These are phyloP conservation scores for Hypoxylon perforatum DNA, from an alignment of 495 filamentous ascomycete genomes.

Conservation along the genomic window DNA sequence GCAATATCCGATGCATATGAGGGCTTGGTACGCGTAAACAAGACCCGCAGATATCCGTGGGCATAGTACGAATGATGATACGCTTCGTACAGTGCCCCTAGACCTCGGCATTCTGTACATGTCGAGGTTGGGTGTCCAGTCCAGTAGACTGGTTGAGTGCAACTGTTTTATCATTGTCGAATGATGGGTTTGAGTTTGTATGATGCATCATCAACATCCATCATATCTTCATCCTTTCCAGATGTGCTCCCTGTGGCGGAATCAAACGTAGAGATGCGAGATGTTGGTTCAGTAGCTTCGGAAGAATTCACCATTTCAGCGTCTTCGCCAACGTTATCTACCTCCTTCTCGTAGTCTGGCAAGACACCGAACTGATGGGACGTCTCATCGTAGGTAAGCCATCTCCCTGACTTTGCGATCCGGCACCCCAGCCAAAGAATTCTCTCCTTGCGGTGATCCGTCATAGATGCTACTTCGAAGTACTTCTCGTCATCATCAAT, in stretches of 20 bases:
- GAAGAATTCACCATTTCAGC: conserved; percentile 35
- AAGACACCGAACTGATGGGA: conserved; percentile 48
- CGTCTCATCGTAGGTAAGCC: conserved; percentile 49
- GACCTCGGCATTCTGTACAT: too few relatives aligned
- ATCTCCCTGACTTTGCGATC: conserved; percentile 59
- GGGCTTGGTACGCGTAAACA: too few relatives aligned
- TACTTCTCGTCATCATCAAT: conserved; percentile 82
- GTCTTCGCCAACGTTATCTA: conserved; percentile 32
- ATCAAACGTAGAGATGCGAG: conserved; percentile 30
- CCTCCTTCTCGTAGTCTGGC: conserved; percentile 34
- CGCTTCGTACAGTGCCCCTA: too few relatives aligned
- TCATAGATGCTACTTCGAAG: conserved; percentile 74
- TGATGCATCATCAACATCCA: conserved; percentile 36
- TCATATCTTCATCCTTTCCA: conserved; percentile 40
- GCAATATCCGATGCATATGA: background rate
- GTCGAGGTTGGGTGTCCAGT: background rate
- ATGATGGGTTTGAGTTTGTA: conserved; percentile 36
- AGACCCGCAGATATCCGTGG: too few relatives aligned
- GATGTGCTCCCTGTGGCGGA: conserved; percentile 21
- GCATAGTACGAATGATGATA: too few relatives aligned
- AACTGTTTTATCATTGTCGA: conserved; percentile 20
- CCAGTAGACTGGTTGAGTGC: background rate
- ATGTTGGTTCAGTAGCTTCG: conserved; percentile 24
- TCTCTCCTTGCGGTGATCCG: conserved; percentile 73
- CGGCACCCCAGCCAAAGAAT: conserved; percentile 76